Percentiles rank a stretch among this genome's conserved stretches.
These are phyloP conservation scores for Talaromyces stipitatus DNA, from an alignment of 495 filamentous ascomycete genomes.

Conservation along the genomic window DNA sequence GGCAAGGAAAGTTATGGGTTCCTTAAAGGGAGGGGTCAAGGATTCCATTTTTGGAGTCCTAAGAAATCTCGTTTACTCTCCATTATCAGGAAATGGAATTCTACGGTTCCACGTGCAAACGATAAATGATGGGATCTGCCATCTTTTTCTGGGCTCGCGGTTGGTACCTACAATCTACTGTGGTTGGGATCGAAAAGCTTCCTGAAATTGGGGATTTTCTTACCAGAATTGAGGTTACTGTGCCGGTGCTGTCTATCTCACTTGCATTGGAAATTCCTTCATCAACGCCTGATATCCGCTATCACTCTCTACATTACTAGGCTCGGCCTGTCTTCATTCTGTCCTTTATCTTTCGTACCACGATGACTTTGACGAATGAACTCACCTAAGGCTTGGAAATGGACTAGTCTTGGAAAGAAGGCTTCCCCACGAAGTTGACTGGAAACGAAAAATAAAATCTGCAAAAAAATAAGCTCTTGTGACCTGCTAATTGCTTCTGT, in stretches of 20 bases:
- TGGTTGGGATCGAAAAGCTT: background rate
- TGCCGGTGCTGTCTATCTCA: background rate
- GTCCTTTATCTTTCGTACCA: background rate
- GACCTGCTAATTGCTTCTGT: no score
- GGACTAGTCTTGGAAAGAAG: background rate
- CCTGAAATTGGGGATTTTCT: conserved; percentile 2
- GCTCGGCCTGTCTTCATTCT: background rate
- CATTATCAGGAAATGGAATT: background rate
- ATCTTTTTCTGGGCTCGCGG: background rate
- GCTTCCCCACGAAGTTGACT: background rate
- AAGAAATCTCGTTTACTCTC: background rate
- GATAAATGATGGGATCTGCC: background rate
- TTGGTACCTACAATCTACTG: background rate
- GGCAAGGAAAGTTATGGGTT: conserved; percentile 48
- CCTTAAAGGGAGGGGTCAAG: conserved; percentile 32
- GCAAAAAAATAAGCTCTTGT: background rate
- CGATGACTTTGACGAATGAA: background rate
- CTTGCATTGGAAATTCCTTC: background rate
- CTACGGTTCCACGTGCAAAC: background rate
- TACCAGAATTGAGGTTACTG: background rate
- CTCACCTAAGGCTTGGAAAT: background rate
- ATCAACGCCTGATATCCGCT: background rate
- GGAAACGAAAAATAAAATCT: background rate
- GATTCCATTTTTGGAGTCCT: conserved; percentile 8
- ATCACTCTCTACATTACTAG: background rate